A percentile compares a stretch with the other conserved stretches of the same genome.
phyloP scores from a whole-genome alignment of 208 protist genomes.

The Strigomonas culicis region DNA sequence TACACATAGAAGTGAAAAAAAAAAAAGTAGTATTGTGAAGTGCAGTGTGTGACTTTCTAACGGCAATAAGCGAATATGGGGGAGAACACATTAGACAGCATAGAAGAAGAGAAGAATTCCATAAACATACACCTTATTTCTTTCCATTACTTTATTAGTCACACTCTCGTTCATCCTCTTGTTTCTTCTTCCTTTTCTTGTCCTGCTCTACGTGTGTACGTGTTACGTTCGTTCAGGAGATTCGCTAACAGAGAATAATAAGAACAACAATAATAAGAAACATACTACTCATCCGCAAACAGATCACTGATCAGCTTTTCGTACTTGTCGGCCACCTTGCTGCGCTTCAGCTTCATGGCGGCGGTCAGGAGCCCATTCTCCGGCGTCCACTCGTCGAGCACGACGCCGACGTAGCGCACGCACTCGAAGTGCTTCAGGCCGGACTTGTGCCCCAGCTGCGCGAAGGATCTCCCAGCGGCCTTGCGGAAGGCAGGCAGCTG shows the following conservation, averaged over 20 bases:
- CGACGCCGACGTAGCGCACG: conserved; percentile 49
- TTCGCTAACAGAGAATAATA: too few species aligned
- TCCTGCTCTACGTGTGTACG: not conserved
- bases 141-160: too few species aligned
- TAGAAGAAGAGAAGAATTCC: not conserved
- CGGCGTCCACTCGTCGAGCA: conserved; percentile 78
- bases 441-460: conserved; percentile 12
- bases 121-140: not conserved
- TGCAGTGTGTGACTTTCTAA: not conserved
- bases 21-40: not conserved
- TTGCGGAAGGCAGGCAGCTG: conserved; percentile 21
- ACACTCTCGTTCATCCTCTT: too few species aligned
- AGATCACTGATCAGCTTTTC: conserved; percentile 49
- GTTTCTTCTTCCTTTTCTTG: too few species aligned
- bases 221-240: too few species aligned
- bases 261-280: conserved; percentile 17
- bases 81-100: not conserved
- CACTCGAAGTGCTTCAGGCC: conserved; percentile 47
- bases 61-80: not conserved
- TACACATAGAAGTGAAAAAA: not conserved
- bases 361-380: conserved; percentile 81
- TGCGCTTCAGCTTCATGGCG: conserved; percentile 77
- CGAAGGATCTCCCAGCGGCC: conserved; percentile 7
- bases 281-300: conserved; percentile 41
- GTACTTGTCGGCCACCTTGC: conserved; percentile 56